Evolutionary conservation across 2,329 filamentous ascomycete species (phyloP).

Genomic region (Diaporthe longicolla): DNA sequence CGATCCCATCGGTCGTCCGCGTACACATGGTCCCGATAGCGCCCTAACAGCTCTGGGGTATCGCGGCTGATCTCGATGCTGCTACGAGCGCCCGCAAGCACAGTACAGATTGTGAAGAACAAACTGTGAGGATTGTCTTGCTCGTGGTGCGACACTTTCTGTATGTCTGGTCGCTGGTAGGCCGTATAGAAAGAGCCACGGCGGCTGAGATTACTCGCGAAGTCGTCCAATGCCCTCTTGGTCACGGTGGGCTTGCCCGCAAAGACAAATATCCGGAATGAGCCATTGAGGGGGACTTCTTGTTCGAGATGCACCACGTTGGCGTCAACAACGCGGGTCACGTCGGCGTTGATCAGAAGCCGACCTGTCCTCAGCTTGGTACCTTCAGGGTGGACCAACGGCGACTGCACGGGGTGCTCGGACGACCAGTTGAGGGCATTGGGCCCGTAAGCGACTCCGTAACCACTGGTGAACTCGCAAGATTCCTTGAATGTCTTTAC

Average conservation of each 20-base stretch:
- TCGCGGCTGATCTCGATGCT: slow-evolving; percentile 81
- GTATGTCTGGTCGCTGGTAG: slow-evolving; percentile 74
- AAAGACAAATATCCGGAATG: slow-evolving; percentile 89
- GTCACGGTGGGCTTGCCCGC: slow-evolving; percentile 77
- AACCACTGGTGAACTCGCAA: slow-evolving; percentile 93
- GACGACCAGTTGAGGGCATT: slow-evolving; percentile 89
- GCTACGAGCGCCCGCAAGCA: slow-evolving; percentile 78
- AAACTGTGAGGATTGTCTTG: slow-evolving; percentile 85
- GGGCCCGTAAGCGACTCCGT: slow-evolving; percentile 87
- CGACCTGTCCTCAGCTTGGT: slow-evolving; percentile 80
- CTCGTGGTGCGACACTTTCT: slow-evolving; percentile 80
- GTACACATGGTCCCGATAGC: slow-evolving; percentile 87
- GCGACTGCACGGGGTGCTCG: slow-evolving; percentile 78
- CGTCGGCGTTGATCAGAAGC: slow-evolving; percentile 82
- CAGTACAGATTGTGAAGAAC: slow-evolving; percentile 84
- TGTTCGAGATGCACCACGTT: slow-evolving; percentile 94
- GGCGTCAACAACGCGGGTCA: slow-evolving; percentile 89
- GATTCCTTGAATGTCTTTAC: slow-evolving; percentile 91
- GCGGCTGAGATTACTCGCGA: slow-evolving; percentile 74
- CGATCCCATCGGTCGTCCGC: slow-evolving; percentile 86
- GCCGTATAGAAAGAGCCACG: slow-evolving; percentile 80
- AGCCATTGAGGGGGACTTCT: slow-evolving; percentile 88
- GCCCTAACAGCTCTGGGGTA: slow-evolving; percentile 77
- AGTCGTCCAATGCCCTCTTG: slow-evolving; percentile 75
- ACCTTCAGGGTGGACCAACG: slow-evolving; percentile 75